phyloP scores from a whole-genome alignment of 768 basidiomycete genomes.

The Boletus subparvulus region DNA sequence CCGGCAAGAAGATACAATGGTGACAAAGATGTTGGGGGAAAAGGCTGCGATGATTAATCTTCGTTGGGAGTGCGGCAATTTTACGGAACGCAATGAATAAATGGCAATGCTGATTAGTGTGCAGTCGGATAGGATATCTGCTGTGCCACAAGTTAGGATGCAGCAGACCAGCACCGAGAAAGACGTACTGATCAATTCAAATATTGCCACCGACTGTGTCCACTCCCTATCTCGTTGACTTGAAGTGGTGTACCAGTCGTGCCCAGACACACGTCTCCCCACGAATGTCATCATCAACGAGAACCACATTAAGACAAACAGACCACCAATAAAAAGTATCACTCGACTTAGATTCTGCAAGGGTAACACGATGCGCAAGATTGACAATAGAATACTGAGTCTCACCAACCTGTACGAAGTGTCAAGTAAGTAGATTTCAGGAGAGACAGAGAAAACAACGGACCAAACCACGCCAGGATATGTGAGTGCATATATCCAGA shows the following conservation, averaged over 20 bases:
- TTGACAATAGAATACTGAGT: conserved; percentile 15
- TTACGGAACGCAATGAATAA: background rate
- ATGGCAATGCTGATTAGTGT: conserved; percentile 13
- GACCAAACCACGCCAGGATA: conserved; percentile 15
- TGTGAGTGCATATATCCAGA: conserved; percentile 9
- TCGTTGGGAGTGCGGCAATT: conserved; percentile 3
- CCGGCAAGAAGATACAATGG: conserved; percentile 2
- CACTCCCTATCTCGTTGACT: background rate
- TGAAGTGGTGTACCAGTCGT: background rate
- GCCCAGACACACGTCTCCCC: background rate
- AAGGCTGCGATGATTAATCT: conserved; percentile 5
- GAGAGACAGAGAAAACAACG: background rate
- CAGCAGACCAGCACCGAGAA: background rate
- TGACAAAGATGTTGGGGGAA: conserved; percentile 11
- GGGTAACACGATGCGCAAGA: conserved; percentile 9
- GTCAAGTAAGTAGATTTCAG: background rate
- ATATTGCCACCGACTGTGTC: background rate
- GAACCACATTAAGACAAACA: conserved; percentile 16
- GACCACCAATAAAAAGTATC: conserved; percentile 1
- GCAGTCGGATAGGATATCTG: conserved; percentile 21
- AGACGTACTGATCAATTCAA: conserved; percentile 16
- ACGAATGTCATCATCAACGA: conserved; percentile 3
- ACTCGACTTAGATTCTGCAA: conserved; percentile 5
- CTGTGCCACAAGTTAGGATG: conserved; percentile 10
- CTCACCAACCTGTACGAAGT: conserved; percentile 10